These are phyloP conservation scores for Zasmidium citrigriseum DNA, from an alignment of 2,329 filamentous ascomycete genomes.

Conservation along the genomic window DNA sequence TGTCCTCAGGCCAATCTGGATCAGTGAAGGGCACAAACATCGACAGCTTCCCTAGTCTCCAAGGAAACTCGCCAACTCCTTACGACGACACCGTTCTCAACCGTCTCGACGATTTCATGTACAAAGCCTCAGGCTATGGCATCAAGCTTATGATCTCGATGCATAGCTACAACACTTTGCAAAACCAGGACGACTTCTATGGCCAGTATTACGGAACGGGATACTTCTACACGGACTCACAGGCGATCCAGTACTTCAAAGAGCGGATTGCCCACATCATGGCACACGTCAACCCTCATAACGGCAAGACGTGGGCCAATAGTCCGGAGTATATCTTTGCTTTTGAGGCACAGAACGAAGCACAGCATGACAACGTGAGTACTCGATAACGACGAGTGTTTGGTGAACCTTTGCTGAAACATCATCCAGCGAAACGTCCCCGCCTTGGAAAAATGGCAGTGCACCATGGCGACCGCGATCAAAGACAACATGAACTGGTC, in stretches of 20 bases:
- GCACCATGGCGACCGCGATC: conserved; percentile 17
- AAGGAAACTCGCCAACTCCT: conserved; percentile 6
- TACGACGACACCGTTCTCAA: conserved; percentile 19
- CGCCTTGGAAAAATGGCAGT: conserved; percentile 16
- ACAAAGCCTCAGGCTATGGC: conserved; percentile 10
- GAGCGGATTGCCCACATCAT: conserved; percentile 14
- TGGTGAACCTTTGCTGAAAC: neutral
- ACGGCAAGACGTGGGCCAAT: conserved; percentile 14
- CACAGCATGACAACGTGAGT: conserved; percentile 15
- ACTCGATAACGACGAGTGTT: neutral
- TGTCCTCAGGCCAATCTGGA: neutral
- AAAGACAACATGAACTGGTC: conserved; percentile 9
- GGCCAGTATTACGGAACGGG: conserved; percentile 8
- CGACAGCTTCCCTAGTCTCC: conserved; percentile 13
- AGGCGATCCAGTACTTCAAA: conserved; percentile 12
- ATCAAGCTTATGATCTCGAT: conserved; percentile 20
- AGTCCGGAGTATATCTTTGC: conserved; percentile 18
- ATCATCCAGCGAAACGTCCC: neutral
- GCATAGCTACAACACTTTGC: conserved; percentile 17
- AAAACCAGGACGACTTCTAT: conserved; percentile 15
- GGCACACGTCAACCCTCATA: conserved; percentile 14
- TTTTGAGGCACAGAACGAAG: conserved; percentile 23
- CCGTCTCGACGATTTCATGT: conserved; percentile 17
- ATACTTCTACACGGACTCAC: conserved; percentile 11
- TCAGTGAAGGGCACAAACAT: conserved; percentile 21